Evolutionary conservation across 1,284 basidiomycete genomes (phyloP).

Genomic region (Fistulinella staudtii): DNA sequence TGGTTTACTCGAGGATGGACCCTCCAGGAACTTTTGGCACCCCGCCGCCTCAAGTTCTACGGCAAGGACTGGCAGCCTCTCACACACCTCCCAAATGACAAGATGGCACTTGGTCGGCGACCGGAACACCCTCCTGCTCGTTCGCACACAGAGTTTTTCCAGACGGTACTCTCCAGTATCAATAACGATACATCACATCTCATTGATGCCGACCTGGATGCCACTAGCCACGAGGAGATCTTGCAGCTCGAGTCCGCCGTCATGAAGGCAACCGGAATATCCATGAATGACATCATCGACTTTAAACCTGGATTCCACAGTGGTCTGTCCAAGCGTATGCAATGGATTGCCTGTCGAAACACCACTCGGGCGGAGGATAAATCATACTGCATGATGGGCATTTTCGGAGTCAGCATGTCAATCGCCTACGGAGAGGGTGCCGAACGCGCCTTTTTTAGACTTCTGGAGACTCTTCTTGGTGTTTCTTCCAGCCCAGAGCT

Average conservation of each 20-base stretch:
- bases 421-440: slow-evolving; percentile 2
- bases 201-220: not conserved
- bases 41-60: not conserved
- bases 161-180: not conserved
- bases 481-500: not conserved
- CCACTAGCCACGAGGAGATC: not conserved
- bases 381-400: slow-evolving; percentile 7
- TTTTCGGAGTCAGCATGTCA: slow-evolving; percentile 1
- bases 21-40: not conserved
- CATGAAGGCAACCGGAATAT: not conserved
- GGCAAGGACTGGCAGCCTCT: not conserved
- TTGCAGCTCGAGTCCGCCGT: not conserved
- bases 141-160: not conserved
- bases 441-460: slow-evolving; percentile 3
- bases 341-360: slow-evolving; percentile 1
- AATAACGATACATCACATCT: not conserved
- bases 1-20: not conserved
- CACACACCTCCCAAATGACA: not conserved
- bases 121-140: not conserved
- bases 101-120: not conserved
- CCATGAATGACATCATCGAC: not conserved
- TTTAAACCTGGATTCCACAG: not conserved
- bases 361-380: slow-evolving; percentile 7
- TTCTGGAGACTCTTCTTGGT: not conserved
- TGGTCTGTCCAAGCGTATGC: not conserved